Base-by-base conservation (phyloP, 352 stramenopile species). In the Globisporangium cederbergense region DNA sequence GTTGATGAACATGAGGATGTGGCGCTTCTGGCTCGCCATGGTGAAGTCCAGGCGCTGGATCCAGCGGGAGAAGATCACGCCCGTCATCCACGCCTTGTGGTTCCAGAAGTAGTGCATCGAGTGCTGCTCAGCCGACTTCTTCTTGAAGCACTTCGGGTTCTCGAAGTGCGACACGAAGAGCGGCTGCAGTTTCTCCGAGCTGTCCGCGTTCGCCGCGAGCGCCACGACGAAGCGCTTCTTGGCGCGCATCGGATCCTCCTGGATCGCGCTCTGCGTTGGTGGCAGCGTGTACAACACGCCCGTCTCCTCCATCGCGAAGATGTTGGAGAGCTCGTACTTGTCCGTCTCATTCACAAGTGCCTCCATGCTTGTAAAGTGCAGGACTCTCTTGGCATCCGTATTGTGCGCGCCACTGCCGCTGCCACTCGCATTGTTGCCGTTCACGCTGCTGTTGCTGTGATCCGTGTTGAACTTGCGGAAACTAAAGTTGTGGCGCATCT, bases 101-200 rank as follows among this genome's bases (percentile, higher is more conserved):
- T 95, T 95, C 72, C 69, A 87, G 60, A 90, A 90, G 75, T 95
- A 95, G 66, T 93, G 83, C 34, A 95, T 69, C 16, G 77, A 81
- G 58, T 92, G 79, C 71, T 93, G 79, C 64, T 92, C 83, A 1
- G 86, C 78, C n/a, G 71, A 78, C 40, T 91, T 91, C 47, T 87
- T 90, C 3, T 74, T 71, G 66, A 92, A 95, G 64, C 83, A 92
- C 54, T 90, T 83, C 3, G 86, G 86, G 45, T 88, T 74, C 49
- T 91, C 80, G 42, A 88, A 75, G 57, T 95, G 83, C n/a, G 81
- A 90, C 14, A 95, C 79, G 61, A 91, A 93, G 8, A 95, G 62
- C 16, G 86, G 86, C 69, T 90, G 82, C 9, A 95, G 70, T 66
- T 89, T 91, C 60, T 92, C 83, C 0, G 80, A 86, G 13, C 79